Evolutionary conservation across 768 basidiomycete genomes (phyloP).

Genomic region (Tephrocybe sp.): DNA sequence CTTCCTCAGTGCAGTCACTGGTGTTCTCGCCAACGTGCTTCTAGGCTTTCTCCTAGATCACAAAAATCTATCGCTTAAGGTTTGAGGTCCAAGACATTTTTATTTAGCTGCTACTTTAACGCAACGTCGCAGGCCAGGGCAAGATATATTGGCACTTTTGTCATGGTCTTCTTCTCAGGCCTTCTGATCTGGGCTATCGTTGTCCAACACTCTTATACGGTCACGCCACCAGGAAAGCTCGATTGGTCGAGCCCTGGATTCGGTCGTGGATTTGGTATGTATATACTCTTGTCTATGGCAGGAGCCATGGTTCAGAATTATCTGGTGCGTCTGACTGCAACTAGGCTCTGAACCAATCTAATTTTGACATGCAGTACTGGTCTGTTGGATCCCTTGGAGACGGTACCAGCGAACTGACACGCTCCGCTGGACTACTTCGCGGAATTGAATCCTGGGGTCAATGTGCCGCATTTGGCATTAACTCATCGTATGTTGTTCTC

Average conservation of each 20-base stretch:
- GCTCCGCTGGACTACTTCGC: slow-evolving; percentile 17
- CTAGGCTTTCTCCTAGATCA: slow-evolving; percentile 20
- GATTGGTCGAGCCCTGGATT: slow-evolving; percentile 21
- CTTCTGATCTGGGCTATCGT: slow-evolving; percentile 20
- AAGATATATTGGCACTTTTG: slow-evolving; percentile 15
- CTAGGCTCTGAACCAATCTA: not conserved
- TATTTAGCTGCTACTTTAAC: not conserved
- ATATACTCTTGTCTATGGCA: slow-evolving; percentile 18
- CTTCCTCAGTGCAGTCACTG: slow-evolving; percentile 18
- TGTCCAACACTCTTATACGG: slow-evolving; percentile 16
- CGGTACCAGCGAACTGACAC: slow-evolving; percentile 18
- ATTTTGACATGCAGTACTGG: slow-evolving; percentile 16
- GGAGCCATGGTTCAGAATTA: slow-evolving; percentile 21
- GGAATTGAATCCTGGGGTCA: slow-evolving; percentile 20
- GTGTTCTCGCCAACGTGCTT: slow-evolving; percentile 12
- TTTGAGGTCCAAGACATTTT: not conserved
- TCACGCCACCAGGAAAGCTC: slow-evolving; percentile 17
- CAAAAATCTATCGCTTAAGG: slow-evolving; percentile 11
- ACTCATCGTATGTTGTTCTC: slow-evolving; percentile 16
- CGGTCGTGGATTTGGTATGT: slow-evolving; percentile 17
- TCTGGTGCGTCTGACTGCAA: slow-evolving; percentile 16
- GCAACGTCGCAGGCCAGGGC: slow-evolving; percentile 8
- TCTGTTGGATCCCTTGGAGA: slow-evolving; percentile 17
- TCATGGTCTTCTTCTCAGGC: slow-evolving; percentile 17
- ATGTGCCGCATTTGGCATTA: slow-evolving; percentile 19